phyloP scores from a whole-genome alignment of 2,329 filamentous ascomycete genomes.

The Chaetothyriales sp. region DNA sequence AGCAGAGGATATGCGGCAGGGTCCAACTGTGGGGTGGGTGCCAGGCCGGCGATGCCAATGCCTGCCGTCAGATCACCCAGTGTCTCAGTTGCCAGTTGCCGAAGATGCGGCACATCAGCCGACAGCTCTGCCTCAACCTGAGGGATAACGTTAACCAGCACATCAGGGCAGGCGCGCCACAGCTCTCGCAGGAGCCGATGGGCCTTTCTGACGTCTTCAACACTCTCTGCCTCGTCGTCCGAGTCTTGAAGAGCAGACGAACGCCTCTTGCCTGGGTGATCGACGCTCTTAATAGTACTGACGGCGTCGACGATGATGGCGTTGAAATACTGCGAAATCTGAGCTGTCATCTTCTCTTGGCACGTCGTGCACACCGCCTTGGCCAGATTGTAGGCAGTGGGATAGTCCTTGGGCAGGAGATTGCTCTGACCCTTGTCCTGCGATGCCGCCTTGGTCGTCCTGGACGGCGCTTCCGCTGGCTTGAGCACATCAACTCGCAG shows the following conservation, averaged over 20 bases:
- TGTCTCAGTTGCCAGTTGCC: constrained; percentile 79
- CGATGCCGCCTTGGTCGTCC: constrained; percentile 37
- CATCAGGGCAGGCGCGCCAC: constrained; percentile 78
- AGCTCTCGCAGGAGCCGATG: constrained; percentile 80
- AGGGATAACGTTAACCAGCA: constrained; percentile 83
- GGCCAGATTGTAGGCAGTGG: constrained; percentile 89
- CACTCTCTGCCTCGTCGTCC: constrained; percentile 62
- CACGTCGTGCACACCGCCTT: constrained; percentile 82
- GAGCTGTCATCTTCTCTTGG: constrained; percentile 85
- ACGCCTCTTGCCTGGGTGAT: constrained; percentile 28
- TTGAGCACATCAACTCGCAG: constrained; percentile 63
- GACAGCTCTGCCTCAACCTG: constrained; percentile 85
- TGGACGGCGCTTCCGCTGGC: constrained; percentile 41
- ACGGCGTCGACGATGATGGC: constrained; percentile 87
- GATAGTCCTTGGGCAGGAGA: constrained; percentile 70
- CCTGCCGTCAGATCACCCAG: constrained; percentile 89
- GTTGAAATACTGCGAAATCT: constrained; percentile 92
- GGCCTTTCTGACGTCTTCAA: constrained; percentile 77
- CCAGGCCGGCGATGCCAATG: constrained; percentile 79
- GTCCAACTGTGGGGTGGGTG: constrained; percentile 56
- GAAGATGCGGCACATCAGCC: constrained; percentile 74
- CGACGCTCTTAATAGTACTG: constrained; percentile 22
- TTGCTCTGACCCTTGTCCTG: constrained; percentile 67
- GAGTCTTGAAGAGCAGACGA: constrained; percentile 43
- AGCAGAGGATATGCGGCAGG: constrained; percentile 60